Conservation (phyloP, 2,329 filamentous ascomycete genomes). For the Thielaviopsis punctulata region DNA sequence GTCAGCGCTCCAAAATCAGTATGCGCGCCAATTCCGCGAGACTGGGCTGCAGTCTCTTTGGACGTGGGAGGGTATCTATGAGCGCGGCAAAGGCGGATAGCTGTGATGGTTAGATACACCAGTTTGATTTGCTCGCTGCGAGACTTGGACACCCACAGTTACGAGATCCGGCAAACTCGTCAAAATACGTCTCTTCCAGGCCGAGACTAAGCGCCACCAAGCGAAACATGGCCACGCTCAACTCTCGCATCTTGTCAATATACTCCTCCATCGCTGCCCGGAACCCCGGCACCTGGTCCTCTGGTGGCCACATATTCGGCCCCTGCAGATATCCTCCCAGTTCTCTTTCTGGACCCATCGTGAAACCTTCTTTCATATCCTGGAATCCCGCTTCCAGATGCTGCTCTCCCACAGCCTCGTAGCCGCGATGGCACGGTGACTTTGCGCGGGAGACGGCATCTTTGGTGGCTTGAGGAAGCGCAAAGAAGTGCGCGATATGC, state of each 20-base stretch:
- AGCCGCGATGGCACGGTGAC: background rate
- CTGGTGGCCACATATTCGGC: background rate
- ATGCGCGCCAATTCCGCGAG: slow-evolving; percentile 14
- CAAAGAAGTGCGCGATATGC: background rate
- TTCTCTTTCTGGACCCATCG: background rate
- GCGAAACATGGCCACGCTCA: background rate
- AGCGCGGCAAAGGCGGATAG: background rate
- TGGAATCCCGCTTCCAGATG: background rate
- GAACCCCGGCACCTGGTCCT: background rate
- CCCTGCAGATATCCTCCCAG: background rate
- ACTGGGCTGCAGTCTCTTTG: background rate
- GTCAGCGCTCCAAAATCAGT: slow-evolving; percentile 17
- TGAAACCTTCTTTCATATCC: slow-evolving; percentile 1
- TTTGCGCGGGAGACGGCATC: background rate
- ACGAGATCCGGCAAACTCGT: background rate
- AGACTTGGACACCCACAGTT: background rate
- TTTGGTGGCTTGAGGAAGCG: background rate
- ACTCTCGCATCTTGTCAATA: background rate
- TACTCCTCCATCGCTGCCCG: background rate
- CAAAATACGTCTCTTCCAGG: background rate
- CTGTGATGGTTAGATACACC: background rate
- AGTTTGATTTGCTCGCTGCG: background rate
- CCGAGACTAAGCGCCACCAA: background rate
- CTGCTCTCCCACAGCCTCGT: background rate
- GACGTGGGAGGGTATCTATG: background rate